Conservation (phyloP, 179 eudicot species). For the Silene vulgaris region DNA sequence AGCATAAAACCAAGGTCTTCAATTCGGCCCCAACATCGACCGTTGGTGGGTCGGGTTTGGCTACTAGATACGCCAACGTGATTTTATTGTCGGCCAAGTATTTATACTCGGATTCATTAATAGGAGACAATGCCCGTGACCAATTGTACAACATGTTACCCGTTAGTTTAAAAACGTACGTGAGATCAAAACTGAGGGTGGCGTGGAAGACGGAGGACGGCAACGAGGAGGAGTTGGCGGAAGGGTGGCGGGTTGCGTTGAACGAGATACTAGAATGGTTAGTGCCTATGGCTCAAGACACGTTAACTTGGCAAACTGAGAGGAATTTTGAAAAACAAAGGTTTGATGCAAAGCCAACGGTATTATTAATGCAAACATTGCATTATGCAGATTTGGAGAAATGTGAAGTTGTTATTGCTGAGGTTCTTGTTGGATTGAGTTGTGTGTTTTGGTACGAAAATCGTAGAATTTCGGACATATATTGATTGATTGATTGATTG, state of each 20-base stretch:
- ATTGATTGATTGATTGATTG: neutral
- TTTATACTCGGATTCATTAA: constrained; percentile 24
- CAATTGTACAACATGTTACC: constrained; percentile 63
- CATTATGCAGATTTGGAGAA: constrained; percentile 73
- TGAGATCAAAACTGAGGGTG: constrained; percentile 46
- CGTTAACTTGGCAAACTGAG: constrained; percentile 63
- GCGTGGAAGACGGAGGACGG: constrained; percentile 26
- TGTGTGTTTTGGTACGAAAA: constrained; percentile 54
- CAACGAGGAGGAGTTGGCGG: constrained; percentile 37
- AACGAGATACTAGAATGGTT: constrained; percentile 63
- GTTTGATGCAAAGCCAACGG: constrained; percentile 47
- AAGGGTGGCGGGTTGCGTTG: constrained; percentile 75
- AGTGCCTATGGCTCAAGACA: constrained; percentile 61
- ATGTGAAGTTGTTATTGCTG: constrained; percentile 66
- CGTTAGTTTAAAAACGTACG: constrained; percentile 36
- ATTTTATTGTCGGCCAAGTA: constrained; percentile 50
- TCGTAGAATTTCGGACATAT: constrained; percentile 24
- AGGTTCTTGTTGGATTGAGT: constrained; percentile 78
- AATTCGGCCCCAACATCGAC: constrained; percentile 58
- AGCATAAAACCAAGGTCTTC: constrained; percentile 37
- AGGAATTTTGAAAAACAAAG: constrained; percentile 55
- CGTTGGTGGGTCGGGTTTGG: constrained; percentile 71
- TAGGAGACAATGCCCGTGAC: constrained; percentile 41
- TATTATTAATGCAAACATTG: constrained; percentile 64
- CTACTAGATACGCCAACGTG: constrained; percentile 54